phyloP scores from a whole-genome alignment of 148 eudicot genomes.

The Vaccinium vitisidaea region DNA sequence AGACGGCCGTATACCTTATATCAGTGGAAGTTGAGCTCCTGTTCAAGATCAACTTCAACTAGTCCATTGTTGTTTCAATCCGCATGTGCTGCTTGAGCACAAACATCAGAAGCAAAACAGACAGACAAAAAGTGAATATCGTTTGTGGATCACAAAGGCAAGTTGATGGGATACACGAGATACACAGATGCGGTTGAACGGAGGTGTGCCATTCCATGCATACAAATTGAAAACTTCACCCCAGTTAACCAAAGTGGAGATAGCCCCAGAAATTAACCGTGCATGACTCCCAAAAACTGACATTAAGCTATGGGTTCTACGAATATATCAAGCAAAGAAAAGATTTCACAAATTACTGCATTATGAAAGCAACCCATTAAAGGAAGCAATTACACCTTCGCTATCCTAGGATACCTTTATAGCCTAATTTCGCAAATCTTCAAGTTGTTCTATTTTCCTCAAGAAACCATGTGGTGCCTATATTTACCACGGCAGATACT shows the following conservation, averaged over 20 bases:
- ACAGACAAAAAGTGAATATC: not conserved
- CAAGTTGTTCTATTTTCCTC: too few species aligned
- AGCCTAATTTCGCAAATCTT: too few species aligned
- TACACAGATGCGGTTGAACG: not conserved
- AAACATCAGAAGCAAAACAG: not conserved
- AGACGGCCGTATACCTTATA: not conserved
- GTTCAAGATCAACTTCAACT: not conserved
- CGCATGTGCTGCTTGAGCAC: not conserved
- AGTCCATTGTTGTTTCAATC: not conserved
- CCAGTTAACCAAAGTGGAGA: not conserved
- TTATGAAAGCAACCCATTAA: not conserved
- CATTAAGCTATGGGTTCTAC: not conserved
- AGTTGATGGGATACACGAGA: not conserved
- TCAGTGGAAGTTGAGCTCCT: not conserved
- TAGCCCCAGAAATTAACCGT: not conserved
- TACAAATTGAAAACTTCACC: not conserved
- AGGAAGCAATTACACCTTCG: too few species aligned
- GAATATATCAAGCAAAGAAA: not conserved
- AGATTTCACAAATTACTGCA: not conserved
- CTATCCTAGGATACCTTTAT: too few species aligned
- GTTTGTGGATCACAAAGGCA: not conserved
- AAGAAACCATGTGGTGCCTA: too few species aligned
- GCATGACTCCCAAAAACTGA: not conserved
- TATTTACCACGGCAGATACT: too few species aligned
- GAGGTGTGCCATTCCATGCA: not conserved